Evolutionary conservation across 345 rosid species (phyloP).

Genomic region (Mallotus nudiflorus): DNA sequence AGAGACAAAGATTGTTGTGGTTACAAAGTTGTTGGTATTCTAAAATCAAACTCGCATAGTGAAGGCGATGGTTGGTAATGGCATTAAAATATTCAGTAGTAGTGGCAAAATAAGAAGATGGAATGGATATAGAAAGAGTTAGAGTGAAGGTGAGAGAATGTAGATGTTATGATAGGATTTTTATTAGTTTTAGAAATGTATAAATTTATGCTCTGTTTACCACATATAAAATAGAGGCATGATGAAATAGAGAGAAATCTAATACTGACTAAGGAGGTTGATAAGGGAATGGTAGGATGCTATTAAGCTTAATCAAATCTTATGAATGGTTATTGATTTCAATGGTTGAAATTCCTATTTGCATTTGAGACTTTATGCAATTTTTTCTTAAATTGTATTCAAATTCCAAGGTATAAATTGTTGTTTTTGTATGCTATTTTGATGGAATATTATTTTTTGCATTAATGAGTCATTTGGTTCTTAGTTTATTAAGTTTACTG

Average conservation of each 20-base stretch:
- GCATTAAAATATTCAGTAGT: slow-evolving; percentile 16
- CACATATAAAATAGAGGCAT: too few relatives aligned
- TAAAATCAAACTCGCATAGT: slow-evolving; percentile 64
- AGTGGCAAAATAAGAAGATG: slow-evolving; percentile 37
- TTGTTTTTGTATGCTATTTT: neutral
- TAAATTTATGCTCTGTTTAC: too few relatives aligned
- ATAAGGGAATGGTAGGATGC: slow-evolving; percentile 51
- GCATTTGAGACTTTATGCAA: slow-evolving; percentile 1
- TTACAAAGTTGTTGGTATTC: slow-evolving; percentile 69
- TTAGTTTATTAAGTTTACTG: neutral
- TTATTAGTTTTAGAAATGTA: too few relatives aligned
- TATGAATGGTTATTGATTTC: neutral
- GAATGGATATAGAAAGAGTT: slow-evolving; percentile 47
- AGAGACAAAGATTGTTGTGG: slow-evolving; percentile 42
- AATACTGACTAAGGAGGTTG: slow-evolving; percentile 48
- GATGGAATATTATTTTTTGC: neutral
- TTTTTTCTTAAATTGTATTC: neutral
- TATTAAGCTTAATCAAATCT: neutral
- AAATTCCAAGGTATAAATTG: neutral
- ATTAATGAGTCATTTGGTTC: neutral
- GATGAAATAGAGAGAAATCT: too few relatives aligned
- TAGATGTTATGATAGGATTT: slow-evolving; percentile 38
- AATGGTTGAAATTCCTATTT: neutral
- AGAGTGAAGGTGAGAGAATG: slow-evolving; percentile 46
- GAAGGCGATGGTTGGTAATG: slow-evolving; percentile 55